Evolutionary conservation across 1,284 basidiomycete species (phyloP), one percentile per base, ranked within the genome.

Genomic region (Ceratobasidium sp.): DNA sequence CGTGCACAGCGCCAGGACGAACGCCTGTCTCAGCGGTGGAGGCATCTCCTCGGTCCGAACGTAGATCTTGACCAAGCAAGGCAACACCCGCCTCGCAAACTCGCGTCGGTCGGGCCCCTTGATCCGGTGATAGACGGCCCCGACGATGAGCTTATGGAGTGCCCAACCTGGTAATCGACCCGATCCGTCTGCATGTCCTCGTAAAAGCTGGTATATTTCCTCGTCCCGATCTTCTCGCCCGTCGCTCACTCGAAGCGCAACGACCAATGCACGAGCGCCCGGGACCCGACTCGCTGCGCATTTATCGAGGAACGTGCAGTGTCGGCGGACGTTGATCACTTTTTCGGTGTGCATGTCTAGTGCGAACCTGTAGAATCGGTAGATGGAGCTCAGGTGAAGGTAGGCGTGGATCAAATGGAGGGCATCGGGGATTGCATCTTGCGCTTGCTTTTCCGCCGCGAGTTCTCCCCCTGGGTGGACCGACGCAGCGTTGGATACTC

Each of bases 31-130:
- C 13, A 76, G 49, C 40, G 72, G 72, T 18, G 72, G 72, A 6
- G 72, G 72, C 61, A 76, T 76, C 20, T 76, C 72, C n/a, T 76
- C 72, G 12, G 61, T 76, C 3, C 72, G 60, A 20, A 76, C 72
- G 23, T 76, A 76, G 26, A 76, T 76, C 60, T 40, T 51, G 12
- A 76, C 28, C 15, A 76, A n/a, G 39, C 55, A 46, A 1, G 72
- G 72, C 10, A 76, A 28, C 3, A 76, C 49, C 28, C 72, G 44
- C 28, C 18, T 33, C 49, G 26, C 72, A 44, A 76, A 64, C 46
- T 18, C 49, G 12, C 49, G 49, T 49, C 61, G 53, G 42, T 61
- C 49, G 2, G 10, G 46, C 26, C 58, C 58, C 26, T 76, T 76
- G 60, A 76, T 26, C 10, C 72, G 61, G 23, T 76, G 72, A 49